A percentile compares a stretch with the other conserved stretches of the same genome.
Conservation (phyloP, 2,329 filamentous ascomycete species). For the Fusarium begoniae region DNA sequence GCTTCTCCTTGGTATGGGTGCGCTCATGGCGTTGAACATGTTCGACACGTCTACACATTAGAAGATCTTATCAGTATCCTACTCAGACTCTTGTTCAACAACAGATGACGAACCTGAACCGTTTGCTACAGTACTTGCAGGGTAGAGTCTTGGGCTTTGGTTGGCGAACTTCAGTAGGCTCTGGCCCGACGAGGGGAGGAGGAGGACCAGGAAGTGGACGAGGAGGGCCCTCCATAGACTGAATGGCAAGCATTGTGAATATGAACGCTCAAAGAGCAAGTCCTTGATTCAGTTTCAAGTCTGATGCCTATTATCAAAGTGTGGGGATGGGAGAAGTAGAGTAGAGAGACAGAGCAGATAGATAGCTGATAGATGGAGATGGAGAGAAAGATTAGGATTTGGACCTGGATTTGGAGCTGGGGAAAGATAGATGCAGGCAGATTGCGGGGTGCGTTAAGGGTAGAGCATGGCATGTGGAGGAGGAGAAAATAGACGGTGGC, state of each 20-base stretch:
- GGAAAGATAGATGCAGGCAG: constrained; percentile 40
- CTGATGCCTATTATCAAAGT: constrained; percentile 16
- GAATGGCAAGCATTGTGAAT: constrained; percentile 61
- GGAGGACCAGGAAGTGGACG: constrained; percentile 41
- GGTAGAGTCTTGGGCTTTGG: constrained; percentile 70
- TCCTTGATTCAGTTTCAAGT: constrained; percentile 16
- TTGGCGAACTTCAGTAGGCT: constrained; percentile 61
- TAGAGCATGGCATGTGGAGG: constrained; percentile 41
- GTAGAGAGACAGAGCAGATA: constrained; percentile 15
- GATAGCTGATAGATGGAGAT: constrained; percentile 35
- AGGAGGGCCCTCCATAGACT: constrained; percentile 60
- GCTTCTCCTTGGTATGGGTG: constrained; percentile 73
- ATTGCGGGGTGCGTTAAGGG: constrained; percentile 44
- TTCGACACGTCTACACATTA: constrained; percentile 64
- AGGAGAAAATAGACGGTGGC: constrained; percentile 40
- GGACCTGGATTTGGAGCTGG: constrained; percentile 42
- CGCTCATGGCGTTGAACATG: constrained; percentile 72
- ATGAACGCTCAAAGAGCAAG: constrained; percentile 26
- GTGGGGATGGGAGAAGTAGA: constrained; percentile 34
- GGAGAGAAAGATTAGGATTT: constrained; percentile 26
- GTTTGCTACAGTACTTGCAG: constrained; percentile 71
- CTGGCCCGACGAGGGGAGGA: constrained; percentile 48
- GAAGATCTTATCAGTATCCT: constrained; percentile 31
- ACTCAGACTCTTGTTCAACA: constrained; percentile 1
- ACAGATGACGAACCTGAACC: constrained; percentile 62